phyloP scores from a whole-genome alignment of 352 stramenopile species.

The Elongisporangium prolatum region DNA sequence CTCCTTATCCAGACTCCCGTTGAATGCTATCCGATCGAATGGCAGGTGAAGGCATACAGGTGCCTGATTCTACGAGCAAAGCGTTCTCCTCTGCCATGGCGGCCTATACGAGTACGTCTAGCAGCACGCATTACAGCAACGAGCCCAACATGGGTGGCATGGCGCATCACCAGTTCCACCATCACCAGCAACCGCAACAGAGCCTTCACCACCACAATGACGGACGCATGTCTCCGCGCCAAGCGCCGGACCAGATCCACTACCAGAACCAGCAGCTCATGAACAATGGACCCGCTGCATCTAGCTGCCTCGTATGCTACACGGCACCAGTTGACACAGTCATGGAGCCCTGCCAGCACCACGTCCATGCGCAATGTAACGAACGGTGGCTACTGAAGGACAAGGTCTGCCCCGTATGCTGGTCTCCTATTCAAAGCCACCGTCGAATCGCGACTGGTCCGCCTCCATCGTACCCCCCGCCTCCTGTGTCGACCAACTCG shows the following conservation, averaged over 20 bases:
- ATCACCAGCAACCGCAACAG: constrained; percentile 7
- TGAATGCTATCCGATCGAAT: constrained; percentile 31
- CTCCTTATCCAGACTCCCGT: background rate
- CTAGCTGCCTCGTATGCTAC: constrained; percentile 39
- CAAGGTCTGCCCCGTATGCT: constrained; percentile 74
- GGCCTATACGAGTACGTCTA: constrained; percentile 10
- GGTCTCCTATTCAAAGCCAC: constrained; percentile 60
- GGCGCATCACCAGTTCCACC: constrained; percentile 6
- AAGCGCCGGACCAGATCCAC: constrained; percentile 4
- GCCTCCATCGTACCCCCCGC: constrained; percentile 9
- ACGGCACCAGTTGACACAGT: constrained; percentile 44
- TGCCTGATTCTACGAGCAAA: constrained; percentile 15
- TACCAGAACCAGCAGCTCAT: constrained; percentile 17
- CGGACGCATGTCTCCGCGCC: constrained; percentile 1
- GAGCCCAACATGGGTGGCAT: background rate
- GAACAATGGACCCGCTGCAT: constrained; percentile 5
- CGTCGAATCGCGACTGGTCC: constrained; percentile 21
- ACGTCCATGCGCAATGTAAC: constrained; percentile 77
- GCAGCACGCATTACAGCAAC: constrained; percentile 13
- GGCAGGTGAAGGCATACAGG: constrained; percentile 25
- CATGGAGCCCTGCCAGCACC: constrained; percentile 65
- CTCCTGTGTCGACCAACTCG: constrained; percentile 8
- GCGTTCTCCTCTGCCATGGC: constrained; percentile 12
- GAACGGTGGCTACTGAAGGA: constrained; percentile 69
- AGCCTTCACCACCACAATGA: background rate